Percentiles rank a stretch among this genome's conserved stretches.
Evolutionary conservation across 129 eudicot species (phyloP).

Genomic region (Ambrosia trifida): DNA sequence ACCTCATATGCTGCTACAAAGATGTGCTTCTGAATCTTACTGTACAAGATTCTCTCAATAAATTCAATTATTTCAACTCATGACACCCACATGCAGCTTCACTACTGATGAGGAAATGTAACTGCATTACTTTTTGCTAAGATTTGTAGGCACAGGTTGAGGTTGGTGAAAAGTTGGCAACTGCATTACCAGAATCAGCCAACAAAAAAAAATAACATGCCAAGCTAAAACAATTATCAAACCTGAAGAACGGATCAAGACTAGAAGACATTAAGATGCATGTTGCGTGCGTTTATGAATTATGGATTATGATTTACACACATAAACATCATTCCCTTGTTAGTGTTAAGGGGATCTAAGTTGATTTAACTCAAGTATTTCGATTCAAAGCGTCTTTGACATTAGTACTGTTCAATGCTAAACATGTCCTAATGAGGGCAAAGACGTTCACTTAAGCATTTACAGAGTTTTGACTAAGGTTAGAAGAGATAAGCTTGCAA

Average conservation of each 20-base stretch:
- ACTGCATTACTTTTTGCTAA: too few species aligned
- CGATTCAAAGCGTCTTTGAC: neutral
- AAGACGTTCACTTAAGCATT: neutral
- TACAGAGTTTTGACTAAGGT: neutral
- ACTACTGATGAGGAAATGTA: too few species aligned
- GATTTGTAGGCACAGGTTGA: neutral
- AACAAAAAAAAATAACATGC: neutral
- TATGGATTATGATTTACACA: neutral
- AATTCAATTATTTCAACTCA: too few species aligned
- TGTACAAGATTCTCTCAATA: too few species aligned
- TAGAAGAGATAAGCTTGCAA: neutral
- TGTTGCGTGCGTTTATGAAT: neutral
- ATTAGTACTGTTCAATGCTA: neutral
- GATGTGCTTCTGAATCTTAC: neutral
- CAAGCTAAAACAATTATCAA: neutral
- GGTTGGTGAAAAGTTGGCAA: slow-evolving; percentile 5
- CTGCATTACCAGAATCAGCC: slow-evolving; percentile 4
- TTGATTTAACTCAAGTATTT: neutral
- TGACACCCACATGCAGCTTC: too few species aligned
- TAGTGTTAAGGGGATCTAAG: neutral
- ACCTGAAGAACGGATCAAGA: slow-evolving; percentile 4
- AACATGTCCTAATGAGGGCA: neutral
- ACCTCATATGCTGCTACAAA: too few species aligned
- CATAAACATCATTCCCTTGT: neutral
- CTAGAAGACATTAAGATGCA: neutral